A percentile compares a stretch with the other conserved stretches of the same genome.
phyloP scores from a whole-genome alignment of 2,329 filamentous ascomycete genomes.

The Paecilomyces sp. region DNA sequence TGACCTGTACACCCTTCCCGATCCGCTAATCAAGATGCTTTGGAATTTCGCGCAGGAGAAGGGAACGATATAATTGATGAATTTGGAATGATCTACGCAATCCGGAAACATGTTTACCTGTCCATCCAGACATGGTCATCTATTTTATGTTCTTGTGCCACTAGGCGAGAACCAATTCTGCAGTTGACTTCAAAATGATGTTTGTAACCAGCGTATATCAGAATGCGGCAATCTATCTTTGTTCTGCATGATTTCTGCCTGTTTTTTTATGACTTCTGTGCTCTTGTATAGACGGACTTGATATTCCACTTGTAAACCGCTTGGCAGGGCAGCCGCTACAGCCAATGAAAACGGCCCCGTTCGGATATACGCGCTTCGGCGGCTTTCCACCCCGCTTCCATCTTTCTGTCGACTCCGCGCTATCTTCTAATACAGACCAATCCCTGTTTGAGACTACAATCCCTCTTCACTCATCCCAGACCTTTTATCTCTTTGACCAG shows the following conservation, averaged over 20 bases:
- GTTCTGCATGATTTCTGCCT: too few species aligned
- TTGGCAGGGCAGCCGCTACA: background rate
- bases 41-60: constrained; percentile 71
- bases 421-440: background rate
- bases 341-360: background rate
- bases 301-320: background rate
- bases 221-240: background rate
- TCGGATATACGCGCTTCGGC: background rate
- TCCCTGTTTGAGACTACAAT: background rate
- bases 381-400: background rate
- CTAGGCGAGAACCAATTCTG: background rate
- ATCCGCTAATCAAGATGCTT: constrained; percentile 80
- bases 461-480: background rate
- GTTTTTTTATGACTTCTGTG: too few species aligned
- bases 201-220: background rate
- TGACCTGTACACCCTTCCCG: constrained; percentile 94
- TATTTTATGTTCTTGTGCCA: background rate
- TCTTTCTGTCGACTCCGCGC: background rate
- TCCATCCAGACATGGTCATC: background rate
- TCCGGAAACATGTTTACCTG: background rate
- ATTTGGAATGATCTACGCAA: background rate
- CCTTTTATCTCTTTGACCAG: background rate
- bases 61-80: constrained; percentile 24
- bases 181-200: background rate
- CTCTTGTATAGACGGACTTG: too few species aligned